A percentile compares a stretch with the other conserved stretches of the same genome.
Evolutionary conservation across 345 rosid genomes (phyloP).

Genomic region (Eucalyptus marginata): DNA sequence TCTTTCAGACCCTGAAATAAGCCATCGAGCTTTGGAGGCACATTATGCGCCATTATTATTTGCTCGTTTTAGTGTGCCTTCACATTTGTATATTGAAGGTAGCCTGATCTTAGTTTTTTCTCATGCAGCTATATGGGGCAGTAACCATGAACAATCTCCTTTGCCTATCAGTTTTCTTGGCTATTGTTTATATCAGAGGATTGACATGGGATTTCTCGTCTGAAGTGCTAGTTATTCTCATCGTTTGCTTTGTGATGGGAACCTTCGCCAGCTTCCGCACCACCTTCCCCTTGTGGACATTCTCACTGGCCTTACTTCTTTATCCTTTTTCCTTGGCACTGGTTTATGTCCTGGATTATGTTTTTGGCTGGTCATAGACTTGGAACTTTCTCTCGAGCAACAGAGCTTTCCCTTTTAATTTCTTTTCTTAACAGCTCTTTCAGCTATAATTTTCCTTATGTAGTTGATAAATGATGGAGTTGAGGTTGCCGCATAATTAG

Average conservation of each 20-base stretch:
- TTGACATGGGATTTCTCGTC: conserved; percentile 95
- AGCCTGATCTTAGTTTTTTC: background rate
- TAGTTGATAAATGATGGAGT: background rate
- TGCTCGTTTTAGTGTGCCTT: background rate
- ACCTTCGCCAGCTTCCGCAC: conserved; percentile 78
- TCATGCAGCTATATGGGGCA: conserved; percentile 78
- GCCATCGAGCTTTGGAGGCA: background rate
- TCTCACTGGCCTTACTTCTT: conserved; percentile 49
- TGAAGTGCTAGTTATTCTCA: conserved; percentile 79
- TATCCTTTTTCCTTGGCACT: conserved; percentile 81
- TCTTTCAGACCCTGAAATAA: background rate
- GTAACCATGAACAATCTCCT: conserved; percentile 89
- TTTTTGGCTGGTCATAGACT: conserved; percentile 82
- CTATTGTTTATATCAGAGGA: conserved; percentile 69
- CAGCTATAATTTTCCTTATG: background rate
- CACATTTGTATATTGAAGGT: background rate
- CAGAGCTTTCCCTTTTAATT: background rate
- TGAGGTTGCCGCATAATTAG: background rate
- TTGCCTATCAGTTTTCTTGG: conserved; percentile 84
- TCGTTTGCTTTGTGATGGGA: conserved; percentile 80
- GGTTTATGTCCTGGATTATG: conserved; percentile 77
- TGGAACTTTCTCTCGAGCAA: background rate
- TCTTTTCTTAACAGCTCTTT: background rate
- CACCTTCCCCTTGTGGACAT: conserved; percentile 90
- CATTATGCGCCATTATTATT: background rate